A percentile compares a stretch with the other conserved stretches of the same genome.
Conservation (phyloP, 164 flowering plant genomes). For the Piper betle region DNA sequence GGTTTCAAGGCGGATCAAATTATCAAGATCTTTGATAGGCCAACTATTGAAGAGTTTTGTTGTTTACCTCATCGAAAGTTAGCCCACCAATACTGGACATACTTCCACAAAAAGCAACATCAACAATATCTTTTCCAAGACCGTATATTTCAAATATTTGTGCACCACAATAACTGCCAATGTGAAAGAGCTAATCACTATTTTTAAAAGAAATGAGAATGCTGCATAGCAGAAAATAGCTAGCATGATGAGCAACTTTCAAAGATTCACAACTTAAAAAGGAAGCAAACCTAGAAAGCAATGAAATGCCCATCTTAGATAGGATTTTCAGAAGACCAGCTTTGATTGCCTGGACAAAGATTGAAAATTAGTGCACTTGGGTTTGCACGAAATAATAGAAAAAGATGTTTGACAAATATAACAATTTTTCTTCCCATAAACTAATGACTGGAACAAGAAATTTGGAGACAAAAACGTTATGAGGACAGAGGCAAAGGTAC, state of each 20-base stretch:
- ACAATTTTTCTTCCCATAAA: no score
- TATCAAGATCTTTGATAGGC: no score
- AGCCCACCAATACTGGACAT: slow-evolving; percentile 81
- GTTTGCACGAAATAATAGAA: not conserved
- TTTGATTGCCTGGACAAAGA: slow-evolving; percentile 60
- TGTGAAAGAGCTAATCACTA: slow-evolving; percentile 7
- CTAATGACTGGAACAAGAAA: not conserved
- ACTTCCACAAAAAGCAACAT: slow-evolving; percentile 88
- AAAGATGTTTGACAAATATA: not conserved
- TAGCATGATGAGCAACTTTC: not conserved
- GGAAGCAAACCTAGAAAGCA: slow-evolving; percentile 86
- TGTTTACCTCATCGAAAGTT: slow-evolving; percentile 79
- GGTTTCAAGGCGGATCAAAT: not conserved
- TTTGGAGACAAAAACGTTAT: not conserved
- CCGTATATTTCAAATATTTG: slow-evolving; percentile 99
- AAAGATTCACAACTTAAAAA: not conserved
- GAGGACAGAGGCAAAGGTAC: not conserved
- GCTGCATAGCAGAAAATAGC: no score
- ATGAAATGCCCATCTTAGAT: slow-evolving; percentile 97
- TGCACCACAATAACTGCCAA: slow-evolving; percentile 89
- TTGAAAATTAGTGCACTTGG: not conserved
- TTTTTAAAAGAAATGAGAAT: no score
- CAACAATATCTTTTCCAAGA: slow-evolving; percentile 78
- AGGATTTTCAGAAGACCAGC: slow-evolving; percentile 93
- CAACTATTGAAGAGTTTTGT: not conserved